A percentile compares a stretch with the other conserved stretches of the same genome.
phyloP scores from a whole-genome alignment of 1,284 basidiomycete genomes.

The Athelia sp. region DNA sequence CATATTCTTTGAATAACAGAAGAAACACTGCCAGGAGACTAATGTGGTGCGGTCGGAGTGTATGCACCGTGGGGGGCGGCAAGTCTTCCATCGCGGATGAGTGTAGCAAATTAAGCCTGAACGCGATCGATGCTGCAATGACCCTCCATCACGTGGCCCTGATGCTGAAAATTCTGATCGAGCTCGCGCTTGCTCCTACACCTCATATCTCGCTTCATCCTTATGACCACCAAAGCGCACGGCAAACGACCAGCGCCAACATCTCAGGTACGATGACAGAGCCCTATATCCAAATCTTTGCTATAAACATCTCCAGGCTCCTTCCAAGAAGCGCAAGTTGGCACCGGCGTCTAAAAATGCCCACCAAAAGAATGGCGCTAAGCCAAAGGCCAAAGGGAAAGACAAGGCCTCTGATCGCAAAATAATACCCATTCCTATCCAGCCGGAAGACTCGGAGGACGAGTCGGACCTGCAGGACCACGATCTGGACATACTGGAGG shows the following conservation, averaged over 20 bases:
- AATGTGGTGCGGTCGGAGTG: conserved; percentile 70
- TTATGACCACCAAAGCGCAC: conserved; percentile 6
- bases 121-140: too few relatives aligned
- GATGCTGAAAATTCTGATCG: too few relatives aligned
- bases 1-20: conserved; percentile 53
- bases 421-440: conserved; percentile 56
- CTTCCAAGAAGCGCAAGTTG: conserved; percentile 45
- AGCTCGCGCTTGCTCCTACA: background rate
- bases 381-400: conserved; percentile 42
- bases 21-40: conserved; percentile 57
- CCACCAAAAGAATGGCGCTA: conserved; percentile 18
- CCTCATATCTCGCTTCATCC: background rate
- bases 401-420: conserved; percentile 54
- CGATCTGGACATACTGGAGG: conserved; percentile 53
- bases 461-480: conserved; percentile 57
- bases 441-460: conserved; percentile 30
- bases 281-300: too few relatives aligned
- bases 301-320: conserved; percentile 10
- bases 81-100: conserved; percentile 27
- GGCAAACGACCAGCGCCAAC: conserved; percentile 27
- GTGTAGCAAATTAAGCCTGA: too few relatives aligned
- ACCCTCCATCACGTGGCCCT: too few relatives aligned
- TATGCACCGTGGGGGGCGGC: conserved; percentile 55
- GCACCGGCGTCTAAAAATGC: conserved; percentile 17
- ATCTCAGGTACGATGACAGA: conserved; percentile 20